Conservation (phyloP, 345 rosid genomes). For the Ceriops zippeliana region DNA sequence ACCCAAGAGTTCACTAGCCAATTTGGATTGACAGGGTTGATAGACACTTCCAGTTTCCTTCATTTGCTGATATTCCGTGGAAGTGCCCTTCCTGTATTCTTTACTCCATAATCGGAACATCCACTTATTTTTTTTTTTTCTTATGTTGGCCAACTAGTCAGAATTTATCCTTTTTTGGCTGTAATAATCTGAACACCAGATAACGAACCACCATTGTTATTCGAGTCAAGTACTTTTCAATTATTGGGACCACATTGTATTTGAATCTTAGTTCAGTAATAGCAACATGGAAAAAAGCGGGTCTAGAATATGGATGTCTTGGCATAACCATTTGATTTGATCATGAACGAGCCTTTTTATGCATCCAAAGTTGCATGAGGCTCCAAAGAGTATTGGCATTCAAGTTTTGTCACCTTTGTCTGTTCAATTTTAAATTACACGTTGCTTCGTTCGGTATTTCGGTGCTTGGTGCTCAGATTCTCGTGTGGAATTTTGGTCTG, state of each 20-base stretch:
- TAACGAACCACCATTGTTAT: background rate
- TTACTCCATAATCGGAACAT: slow-evolving; percentile 1
- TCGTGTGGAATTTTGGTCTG: too few relatives aligned
- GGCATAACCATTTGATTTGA: background rate
- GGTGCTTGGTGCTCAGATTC: too few relatives aligned
- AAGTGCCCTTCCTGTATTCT: slow-evolving; percentile 17
- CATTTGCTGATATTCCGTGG: slow-evolving; percentile 3
- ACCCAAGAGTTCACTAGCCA: slow-evolving; percentile 69
- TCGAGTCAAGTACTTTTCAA: background rate
- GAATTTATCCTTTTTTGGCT: background rate
- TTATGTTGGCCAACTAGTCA: background rate
- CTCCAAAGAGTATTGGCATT: too few relatives aligned
- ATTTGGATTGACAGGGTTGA: slow-evolving; percentile 38
- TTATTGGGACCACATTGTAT: background rate
- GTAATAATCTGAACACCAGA: slow-evolving; percentile 23
- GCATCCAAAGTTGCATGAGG: background rate
- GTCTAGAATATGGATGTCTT: background rate
- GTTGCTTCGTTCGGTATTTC: too few relatives aligned
- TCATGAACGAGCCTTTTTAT: background rate
- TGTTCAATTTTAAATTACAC: too few relatives aligned
- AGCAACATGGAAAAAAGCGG: background rate
- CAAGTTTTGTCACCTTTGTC: too few relatives aligned
- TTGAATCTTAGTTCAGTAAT: background rate
- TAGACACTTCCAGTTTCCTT: background rate
- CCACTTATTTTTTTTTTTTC: background rate